Evolutionary conservation across 352 stramenopile species (phyloP).

Genomic region (Elongisporangium prolatum): DNA sequence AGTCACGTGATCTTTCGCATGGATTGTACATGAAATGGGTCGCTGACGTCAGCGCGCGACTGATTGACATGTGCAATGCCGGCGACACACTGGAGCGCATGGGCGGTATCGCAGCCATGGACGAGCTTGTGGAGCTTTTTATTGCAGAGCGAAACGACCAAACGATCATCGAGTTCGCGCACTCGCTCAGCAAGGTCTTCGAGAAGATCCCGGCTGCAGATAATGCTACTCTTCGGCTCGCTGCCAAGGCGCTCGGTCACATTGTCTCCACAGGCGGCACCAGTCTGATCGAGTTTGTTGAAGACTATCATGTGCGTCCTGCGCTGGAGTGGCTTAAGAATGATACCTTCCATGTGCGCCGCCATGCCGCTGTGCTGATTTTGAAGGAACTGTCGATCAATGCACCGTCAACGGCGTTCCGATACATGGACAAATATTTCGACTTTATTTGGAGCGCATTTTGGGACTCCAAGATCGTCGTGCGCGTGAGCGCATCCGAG

Average conservation of each 20-base stretch:
- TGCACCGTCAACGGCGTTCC: conserved; percentile 77
- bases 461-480: conserved; percentile 76
- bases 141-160: conserved; percentile 87
- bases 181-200: conserved; percentile 84
- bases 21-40: conserved; percentile 86
- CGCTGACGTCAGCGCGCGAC: conserved; percentile 69
- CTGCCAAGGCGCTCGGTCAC: conserved; percentile 78
- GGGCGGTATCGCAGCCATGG: conserved; percentile 85
- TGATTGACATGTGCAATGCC: conserved; percentile 84
- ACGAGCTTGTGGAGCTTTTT: conserved; percentile 86
- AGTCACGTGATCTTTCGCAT: conserved; percentile 82
- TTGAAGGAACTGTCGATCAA: conserved; percentile 85
- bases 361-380: conserved; percentile 84
- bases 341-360: conserved; percentile 84
- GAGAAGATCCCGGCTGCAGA: conserved; percentile 83
- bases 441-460: conserved; percentile 89
- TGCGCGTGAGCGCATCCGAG: conserved; percentile 76
- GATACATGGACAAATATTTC: conserved; percentile 89
- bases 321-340: conserved; percentile 88
- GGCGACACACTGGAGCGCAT: conserved; percentile 74
- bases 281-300: conserved; percentile 85
- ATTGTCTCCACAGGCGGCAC: conserved; percentile 85
- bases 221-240: conserved; percentile 62
- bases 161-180: conserved; percentile 87
- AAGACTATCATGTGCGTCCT: conserved; percentile 86